phyloP scores from a whole-genome alignment of 2,329 filamentous ascomycete genomes.

The Xylariaceae sp. region DNA sequence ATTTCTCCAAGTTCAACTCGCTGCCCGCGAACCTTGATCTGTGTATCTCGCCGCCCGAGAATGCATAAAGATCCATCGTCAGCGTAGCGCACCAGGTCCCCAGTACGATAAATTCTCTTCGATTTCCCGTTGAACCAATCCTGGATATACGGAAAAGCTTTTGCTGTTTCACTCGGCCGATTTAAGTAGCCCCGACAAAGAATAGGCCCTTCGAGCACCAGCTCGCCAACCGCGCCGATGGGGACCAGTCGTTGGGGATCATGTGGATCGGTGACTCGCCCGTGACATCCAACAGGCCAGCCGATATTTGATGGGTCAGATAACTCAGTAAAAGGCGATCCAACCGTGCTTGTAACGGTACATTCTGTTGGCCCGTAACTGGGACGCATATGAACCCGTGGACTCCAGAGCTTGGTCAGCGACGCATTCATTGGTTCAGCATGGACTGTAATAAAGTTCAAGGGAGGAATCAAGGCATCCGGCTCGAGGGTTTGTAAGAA shows the following conservation, averaged over 20 bases:
- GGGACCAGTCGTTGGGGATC: conserved; percentile 6
- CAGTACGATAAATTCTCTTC: conserved; percentile 9
- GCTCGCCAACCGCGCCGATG: conserved; percentile 11
- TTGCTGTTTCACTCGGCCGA: conserved; percentile 1
- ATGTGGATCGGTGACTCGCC: conserved; percentile 1
- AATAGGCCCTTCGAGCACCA: conserved; percentile 11
- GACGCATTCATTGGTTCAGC: conserved; percentile 12
- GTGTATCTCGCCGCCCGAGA: conserved; percentile 13
- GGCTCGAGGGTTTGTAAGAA: conserved; percentile 11
- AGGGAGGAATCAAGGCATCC: conserved; percentile 7
- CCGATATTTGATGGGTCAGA: conserved; percentile 17
- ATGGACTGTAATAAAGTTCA: conserved; percentile 6
- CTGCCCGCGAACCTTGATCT: conserved; percentile 16
- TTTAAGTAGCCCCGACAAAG: conserved; percentile 17
- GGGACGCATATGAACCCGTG: conserved; percentile 5
- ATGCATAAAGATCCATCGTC: conserved; percentile 14
- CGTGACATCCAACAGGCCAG: conserved; percentile 12
- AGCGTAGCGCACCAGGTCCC: conserved; percentile 11
- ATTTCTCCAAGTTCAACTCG: conserved; percentile 19
- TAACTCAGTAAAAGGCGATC: neutral
- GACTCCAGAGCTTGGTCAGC: conserved; percentile 5
- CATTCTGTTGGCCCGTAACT: conserved; percentile 20
- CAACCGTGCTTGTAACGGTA: conserved; percentile 10
- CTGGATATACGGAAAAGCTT: conserved; percentile 1
- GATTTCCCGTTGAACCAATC: conserved; percentile 3